These are phyloP conservation scores for Chlamydomonas reinhardtii DNA, from an alignment of 163 green algal species.

Conservation along the genomic window DNA sequence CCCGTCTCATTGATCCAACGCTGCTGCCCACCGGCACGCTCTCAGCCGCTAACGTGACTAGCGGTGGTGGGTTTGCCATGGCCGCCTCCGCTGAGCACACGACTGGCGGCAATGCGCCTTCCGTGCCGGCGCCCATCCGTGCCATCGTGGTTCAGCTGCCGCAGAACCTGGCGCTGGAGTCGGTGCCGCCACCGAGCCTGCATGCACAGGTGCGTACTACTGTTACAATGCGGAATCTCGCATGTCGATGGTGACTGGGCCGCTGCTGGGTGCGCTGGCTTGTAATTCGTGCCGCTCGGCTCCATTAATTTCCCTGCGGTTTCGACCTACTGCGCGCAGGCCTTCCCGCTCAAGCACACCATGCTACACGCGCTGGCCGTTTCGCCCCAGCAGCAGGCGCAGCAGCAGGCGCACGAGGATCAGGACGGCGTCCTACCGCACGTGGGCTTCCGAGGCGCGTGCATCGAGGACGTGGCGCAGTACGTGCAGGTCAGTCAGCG, in stretches of 20 bases:
- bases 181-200: conserved; percentile 7
- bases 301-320: too few species aligned
- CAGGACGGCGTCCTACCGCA: too few species aligned
- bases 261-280: too few species aligned
- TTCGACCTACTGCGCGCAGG: neutral
- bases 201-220: neutral
- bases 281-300: too few species aligned
- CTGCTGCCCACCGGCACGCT: too few species aligned
- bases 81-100: neutral
- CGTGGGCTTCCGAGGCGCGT: neutral
- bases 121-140: neutral
- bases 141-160: conserved; percentile 28
- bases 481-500: conserved; percentile 1
- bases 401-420: neutral
- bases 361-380: conserved; percentile 11
- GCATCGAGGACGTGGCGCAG: conserved; percentile 19
- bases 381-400: neutral
- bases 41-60: too few species aligned
- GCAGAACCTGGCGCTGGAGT: conserved; percentile 1
- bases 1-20: too few species aligned
- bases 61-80: too few species aligned
- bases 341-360: conserved; percentile 28
- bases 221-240: too few species aligned
- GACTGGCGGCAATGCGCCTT: neutral
- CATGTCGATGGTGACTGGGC: too few species aligned